Conservation (phyloP, 163 green algal species). For the Volvox carteri region DNA sequence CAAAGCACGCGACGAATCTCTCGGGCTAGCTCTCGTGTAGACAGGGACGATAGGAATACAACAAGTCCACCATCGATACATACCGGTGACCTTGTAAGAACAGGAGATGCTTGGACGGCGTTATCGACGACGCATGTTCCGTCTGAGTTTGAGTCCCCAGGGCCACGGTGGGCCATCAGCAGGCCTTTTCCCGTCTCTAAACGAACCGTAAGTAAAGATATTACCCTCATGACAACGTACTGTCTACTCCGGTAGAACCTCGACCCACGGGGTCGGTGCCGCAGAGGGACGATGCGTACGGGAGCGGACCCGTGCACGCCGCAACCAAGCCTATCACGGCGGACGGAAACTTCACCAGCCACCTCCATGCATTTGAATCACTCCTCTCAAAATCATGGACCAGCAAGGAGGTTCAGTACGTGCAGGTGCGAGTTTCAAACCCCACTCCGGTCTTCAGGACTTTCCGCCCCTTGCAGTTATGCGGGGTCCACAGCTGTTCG, state of each 20-base stretch:
- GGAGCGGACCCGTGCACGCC: not conserved
- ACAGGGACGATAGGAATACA: not conserved
- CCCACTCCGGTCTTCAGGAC: no score
- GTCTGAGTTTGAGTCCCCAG: slow-evolving; percentile 2
- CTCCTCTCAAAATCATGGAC: slow-evolving; percentile 32
- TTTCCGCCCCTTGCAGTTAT: no score
- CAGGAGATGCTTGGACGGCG: not conserved
- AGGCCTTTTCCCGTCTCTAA: not conserved
- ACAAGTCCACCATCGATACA: not conserved
- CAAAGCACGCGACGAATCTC: not conserved
- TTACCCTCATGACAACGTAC: not conserved
- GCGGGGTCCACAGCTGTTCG: no score
- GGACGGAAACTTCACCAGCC: not conserved
- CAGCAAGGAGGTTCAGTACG: slow-evolving; percentile 24
- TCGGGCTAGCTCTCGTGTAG: not conserved
- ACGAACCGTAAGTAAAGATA: not conserved
- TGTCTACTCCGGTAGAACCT: no score
- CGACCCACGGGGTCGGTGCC: no score
- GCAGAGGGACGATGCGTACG: not conserved
- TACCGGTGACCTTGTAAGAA: not conserved
- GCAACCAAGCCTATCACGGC: slow-evolving; percentile 17
- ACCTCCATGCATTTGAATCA: slow-evolving; percentile 13
- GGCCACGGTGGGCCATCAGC: slow-evolving; percentile 1
- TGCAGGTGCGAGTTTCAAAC: slow-evolving; percentile 25
- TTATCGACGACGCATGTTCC: not conserved